Evolutionary conservation across 768 basidiomycete genomes (phyloP).

Genomic region (Hygrocybe punicea): DNA sequence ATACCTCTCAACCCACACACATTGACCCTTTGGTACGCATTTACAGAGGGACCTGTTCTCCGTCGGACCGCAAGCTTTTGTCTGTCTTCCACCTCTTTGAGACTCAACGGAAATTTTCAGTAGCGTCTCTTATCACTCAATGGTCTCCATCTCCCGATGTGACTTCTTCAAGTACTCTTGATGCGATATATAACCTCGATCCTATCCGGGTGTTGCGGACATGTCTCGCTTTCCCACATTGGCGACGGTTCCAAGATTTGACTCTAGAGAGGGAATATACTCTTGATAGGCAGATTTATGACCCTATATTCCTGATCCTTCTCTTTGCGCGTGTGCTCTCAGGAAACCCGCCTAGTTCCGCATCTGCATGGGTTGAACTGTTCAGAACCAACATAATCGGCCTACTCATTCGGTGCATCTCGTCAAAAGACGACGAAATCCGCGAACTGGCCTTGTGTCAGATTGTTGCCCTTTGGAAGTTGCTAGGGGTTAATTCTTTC

Average conservation of each 20-base stretch:
- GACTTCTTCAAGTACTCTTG: constrained; percentile 48
- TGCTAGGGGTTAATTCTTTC: constrained; percentile 54
- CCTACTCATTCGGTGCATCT: constrained; percentile 67
- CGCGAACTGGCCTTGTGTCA: constrained; percentile 61
- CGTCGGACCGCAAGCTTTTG: constrained; percentile 63
- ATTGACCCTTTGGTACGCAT: constrained; percentile 71
- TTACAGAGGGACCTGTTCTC: constrained; percentile 71
- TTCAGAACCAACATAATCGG: constrained; percentile 78
- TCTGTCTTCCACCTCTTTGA: constrained; percentile 81
- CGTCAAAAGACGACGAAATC: constrained; percentile 57
- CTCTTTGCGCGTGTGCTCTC: constrained; percentile 65
- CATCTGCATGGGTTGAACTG: constrained; percentile 80
- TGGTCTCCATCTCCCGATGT: constrained; percentile 58
- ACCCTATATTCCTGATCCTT: constrained; percentile 72
- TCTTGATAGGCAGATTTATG: constrained; percentile 56
- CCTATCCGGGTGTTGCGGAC: constrained; percentile 64
- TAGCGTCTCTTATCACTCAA: constrained; percentile 55
- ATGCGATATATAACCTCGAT: constrained; percentile 70
- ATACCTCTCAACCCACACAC: constrained; percentile 83
- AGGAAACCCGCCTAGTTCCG: constrained; percentile 53
- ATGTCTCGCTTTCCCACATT: constrained; percentile 65
- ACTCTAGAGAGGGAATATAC: constrained; percentile 19
- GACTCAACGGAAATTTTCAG: constrained; percentile 58
- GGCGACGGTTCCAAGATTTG: constrained; percentile 51
- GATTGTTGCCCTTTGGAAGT: constrained; percentile 56